Evolutionary conservation across 768 basidiomycete species (phyloP), one percentile per base, ranked within the genome.

Genomic region (Pisolithus sp.): DNA sequence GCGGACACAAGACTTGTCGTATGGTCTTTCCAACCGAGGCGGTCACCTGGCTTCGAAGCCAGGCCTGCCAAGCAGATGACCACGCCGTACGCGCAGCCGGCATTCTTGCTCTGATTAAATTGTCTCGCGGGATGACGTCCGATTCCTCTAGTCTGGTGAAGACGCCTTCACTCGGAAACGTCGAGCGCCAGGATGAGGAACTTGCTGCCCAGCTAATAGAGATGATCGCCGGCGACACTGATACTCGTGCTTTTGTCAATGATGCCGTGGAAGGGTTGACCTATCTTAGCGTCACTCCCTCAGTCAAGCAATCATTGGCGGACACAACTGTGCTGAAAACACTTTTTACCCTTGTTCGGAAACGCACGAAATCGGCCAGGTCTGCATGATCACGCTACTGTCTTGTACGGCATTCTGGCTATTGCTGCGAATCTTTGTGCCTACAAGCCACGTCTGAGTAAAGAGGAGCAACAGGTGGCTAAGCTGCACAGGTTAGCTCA

Each of bases 241-340:
- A 64, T 8, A 69, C 77, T 30, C 57, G 65, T 6, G 59, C 75
- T 20, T 76, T 79, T 12, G 58, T 80, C 15, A 68, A 74, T 7
- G 85, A 92, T 54, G 83, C 83, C 4, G 74, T 93, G 13, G 93
- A 96, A 70, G 91, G 86, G 0, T 71, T 96, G 46, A 89, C 87
- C n/a, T 87, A 93, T 67, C 78, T 92, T 51, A 89, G 82, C 52
- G 70, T 77, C 45, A 76, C 82, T 57, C 74, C 87, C 1, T 53
- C 65, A 2, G 74, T 86, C 52, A 87, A 89, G 62, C 82, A 87
- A 53, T 62, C 58, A 23, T 67, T 93, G 47, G 79, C 84, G 7
- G 71, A 68, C 15, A 76, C 83, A 56, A 17, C 71, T 0, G 82
- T 91, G 64, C 73, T 91, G 43, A 71, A 71, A 47, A 69, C 70